Evolutionary conservation across 331 rosid species (phyloP), one percentile per base, ranked within the genome.

Genomic region (Telfairia occidentalis): DNA sequence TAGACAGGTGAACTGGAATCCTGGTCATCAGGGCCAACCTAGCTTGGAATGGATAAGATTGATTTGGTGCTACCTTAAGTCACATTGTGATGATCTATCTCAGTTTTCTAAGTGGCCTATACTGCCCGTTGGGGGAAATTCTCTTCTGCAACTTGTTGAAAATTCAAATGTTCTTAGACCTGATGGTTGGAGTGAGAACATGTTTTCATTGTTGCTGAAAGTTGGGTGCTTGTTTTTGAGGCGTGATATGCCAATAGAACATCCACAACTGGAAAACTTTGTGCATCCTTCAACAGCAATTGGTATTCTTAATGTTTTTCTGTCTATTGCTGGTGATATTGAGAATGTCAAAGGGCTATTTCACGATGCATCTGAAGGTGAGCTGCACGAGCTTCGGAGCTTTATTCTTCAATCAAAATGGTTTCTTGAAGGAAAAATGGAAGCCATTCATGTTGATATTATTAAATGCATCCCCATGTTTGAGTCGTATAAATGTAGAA

Each of bases 121-220:
- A 43, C 85, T 94, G 63, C 97, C 98, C 32, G 92, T 87, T 75
- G 96, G 95, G 70, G 75, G 83, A 76, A 79, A 80, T 70, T 80
- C 83, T 84, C 87, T 94, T 76, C 70, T 88, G 88, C 92, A 83
- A 83, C 90, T 94, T 78, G 89, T 65, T 67, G 86, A 86, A 71
- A 89, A 91, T 81, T 89, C 89, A 10, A 84, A 83, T 55, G 97
- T 94, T 78, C 90, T 94, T 73, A 89, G 81, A 85, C 89, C 89
- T 87, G 95, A 88, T 57, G 98, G 97, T 35, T 94, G 98, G 98
- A 94, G 91, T 86, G 98, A 94, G 86, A 94, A 94, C 81, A 89
- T 94, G 96, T 82, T 84, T 82, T 85, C 97, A 80, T 82, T 94
- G 82, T 78, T 94, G 89, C 85, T 74, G 80, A 94, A 89, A 86